Percentiles rank a stretch among this genome's conserved stretches.
phyloP scores from a whole-genome alignment of 1,284 basidiomycete genomes.

The Ustilago bromivora region DNA sequence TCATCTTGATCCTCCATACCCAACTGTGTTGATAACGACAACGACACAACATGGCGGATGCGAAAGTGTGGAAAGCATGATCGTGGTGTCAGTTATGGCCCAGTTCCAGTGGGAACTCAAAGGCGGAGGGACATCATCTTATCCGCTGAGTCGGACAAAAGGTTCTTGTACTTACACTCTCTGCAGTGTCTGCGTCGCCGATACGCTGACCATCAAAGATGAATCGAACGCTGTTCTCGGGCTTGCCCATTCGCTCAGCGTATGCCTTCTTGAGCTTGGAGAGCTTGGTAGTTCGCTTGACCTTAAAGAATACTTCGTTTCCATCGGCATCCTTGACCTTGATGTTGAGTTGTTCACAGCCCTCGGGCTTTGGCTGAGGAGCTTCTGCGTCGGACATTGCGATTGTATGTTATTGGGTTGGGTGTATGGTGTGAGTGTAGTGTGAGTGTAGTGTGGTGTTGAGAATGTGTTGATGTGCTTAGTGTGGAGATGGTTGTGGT shows the following conservation, averaged over 20 bases:
- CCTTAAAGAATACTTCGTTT: slow-evolving; percentile 97
- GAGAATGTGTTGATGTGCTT: neutral
- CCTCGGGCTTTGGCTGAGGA: slow-evolving; percentile 64
- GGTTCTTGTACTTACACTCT: slow-evolving; percentile 56
- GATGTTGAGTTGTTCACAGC: slow-evolving; percentile 68
- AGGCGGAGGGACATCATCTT: neutral
- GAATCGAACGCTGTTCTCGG: slow-evolving; percentile 67
- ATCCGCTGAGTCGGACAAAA: neutral
- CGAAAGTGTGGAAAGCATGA: neutral
- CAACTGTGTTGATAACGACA: slow-evolving; percentile 52
- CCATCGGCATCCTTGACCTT: slow-evolving; percentile 72
- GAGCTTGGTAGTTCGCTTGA: slow-evolving; percentile 92
- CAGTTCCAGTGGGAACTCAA: neutral
- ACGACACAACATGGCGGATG: neutral
- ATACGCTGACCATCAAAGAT: slow-evolving; percentile 68
- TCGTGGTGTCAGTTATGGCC: neutral
- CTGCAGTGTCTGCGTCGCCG: slow-evolving; percentile 67
- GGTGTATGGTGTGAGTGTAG: neutral
- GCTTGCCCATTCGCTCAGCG: slow-evolving; percentile 90
- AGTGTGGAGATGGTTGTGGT: slow-evolving; percentile 17
- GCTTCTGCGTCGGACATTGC: slow-evolving; percentile 64
- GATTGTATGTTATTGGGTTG: neutral
- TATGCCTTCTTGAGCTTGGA: slow-evolving; percentile 94
- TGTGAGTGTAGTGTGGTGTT: neutral
- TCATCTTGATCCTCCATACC: slow-evolving; percentile 68